Percentiles rank a stretch among this genome's conserved stretches.
phyloP scores from a whole-genome alignment of 1,284 basidiomycete species.

The Ustilago nuda region DNA sequence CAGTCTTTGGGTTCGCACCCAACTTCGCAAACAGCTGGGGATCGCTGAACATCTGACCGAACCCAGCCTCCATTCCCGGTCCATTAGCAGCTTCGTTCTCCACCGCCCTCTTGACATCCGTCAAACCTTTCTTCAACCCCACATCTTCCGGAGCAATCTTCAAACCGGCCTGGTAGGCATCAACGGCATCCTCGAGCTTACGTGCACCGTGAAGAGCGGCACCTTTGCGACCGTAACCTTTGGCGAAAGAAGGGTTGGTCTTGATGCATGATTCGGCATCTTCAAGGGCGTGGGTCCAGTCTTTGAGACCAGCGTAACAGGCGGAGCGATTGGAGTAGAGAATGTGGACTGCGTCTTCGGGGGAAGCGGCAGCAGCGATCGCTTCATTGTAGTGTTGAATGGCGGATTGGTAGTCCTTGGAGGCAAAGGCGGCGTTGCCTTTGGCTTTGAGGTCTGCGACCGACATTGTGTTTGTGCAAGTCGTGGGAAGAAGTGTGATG shows the following conservation, averaged over 20 bases:
- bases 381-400: constrained; percentile 65
- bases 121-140: constrained; percentile 84
- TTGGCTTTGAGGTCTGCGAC: constrained; percentile 67
- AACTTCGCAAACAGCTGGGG: constrained; percentile 86
- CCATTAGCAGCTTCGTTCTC: constrained; percentile 70
- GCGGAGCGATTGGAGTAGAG: constrained; percentile 94
- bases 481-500: background rate
- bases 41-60: constrained; percentile 86
- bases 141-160: constrained; percentile 82
- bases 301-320: constrained; percentile 83
- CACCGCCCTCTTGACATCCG: constrained; percentile 69
- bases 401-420: constrained; percentile 65
- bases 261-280: constrained; percentile 86
- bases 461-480: constrained; percentile 47
- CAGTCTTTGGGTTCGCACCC: constrained; percentile 85
- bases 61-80: constrained; percentile 71
- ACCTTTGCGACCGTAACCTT: constrained; percentile 92
- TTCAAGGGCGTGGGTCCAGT: constrained; percentile 81
- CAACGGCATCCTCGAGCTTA: constrained; percentile 84
- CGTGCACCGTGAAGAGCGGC: constrained; percentile 90
- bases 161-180: constrained; percentile 82
- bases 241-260: constrained; percentile 85
- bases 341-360: constrained; percentile 75
- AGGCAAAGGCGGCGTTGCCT: constrained; percentile 68
- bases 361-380: constrained; percentile 64